Percentiles rank a stretch among this genome's conserved stretches.
phyloP scores from a whole-genome alignment of 139 green algal species.

The Diplosphaera chodatii region DNA sequence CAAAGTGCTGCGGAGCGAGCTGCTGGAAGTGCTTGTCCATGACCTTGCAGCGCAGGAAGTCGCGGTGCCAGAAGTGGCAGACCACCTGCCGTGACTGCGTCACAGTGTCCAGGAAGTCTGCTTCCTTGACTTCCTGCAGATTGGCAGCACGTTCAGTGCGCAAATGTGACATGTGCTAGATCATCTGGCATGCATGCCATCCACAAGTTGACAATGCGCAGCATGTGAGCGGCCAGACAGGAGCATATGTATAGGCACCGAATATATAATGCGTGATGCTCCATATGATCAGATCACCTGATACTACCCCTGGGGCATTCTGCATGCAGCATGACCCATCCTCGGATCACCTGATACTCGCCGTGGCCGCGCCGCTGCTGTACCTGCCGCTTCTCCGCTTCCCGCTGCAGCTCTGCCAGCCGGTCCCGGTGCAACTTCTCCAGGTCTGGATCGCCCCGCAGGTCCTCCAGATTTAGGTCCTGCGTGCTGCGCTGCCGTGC shows the following conservation, averaged over 20 bases:
- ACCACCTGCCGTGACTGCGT: constrained; percentile 77
- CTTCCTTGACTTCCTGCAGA: constrained; percentile 76
- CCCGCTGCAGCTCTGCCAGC: constrained; percentile 63
- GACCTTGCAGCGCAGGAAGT: constrained; percentile 95
- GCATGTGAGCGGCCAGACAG: too few species aligned
- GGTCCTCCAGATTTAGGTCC: constrained; percentile 68
- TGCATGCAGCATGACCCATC: background rate
- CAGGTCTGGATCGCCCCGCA: constrained; percentile 67
- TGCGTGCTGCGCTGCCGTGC: background rate
- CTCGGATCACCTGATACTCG: constrained; percentile 16
- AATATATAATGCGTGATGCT: too few species aligned
- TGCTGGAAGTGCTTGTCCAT: constrained; percentile 86
- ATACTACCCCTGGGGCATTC: too few species aligned
- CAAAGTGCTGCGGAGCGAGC: constrained; percentile 74
- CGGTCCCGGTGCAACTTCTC: constrained; percentile 60
- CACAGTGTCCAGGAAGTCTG: constrained; percentile 86
- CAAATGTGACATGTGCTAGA: too few species aligned
- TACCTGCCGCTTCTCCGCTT: constrained; percentile 66
- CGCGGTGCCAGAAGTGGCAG: constrained; percentile 90
- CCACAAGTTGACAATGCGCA: too few species aligned
- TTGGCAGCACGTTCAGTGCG: too few species aligned
- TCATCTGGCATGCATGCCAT: too few species aligned
- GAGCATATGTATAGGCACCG: too few species aligned
- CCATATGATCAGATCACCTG: background rate
- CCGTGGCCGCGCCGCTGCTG: constrained; percentile 83